Evolutionary conservation across 2,329 filamentous ascomycete species (phyloP), one percentile per base, ranked within the genome.

Genomic region (Fusarium denticulatum): DNA sequence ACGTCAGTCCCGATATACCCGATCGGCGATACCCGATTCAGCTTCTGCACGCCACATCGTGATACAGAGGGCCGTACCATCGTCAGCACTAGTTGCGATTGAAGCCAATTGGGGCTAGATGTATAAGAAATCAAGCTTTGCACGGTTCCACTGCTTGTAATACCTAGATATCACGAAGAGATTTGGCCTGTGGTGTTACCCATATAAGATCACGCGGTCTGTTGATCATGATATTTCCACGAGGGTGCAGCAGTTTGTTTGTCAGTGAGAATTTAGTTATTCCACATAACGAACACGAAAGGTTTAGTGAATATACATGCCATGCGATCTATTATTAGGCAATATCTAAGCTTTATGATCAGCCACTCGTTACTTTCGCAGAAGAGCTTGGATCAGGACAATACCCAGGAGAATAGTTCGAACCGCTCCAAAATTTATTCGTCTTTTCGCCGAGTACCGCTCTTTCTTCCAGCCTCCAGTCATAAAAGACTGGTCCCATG

Each of bases 111-210:
- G 20, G 5, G 6, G 14, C 6, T 5, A 30, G 15, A 13, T 1
- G 3, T n/a, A 4, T 7, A 2, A 18, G 2, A 14, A 40, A 14
- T 16, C 15, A 40, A 30, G 20, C 34, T 40, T 40, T 28, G 3
- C 0, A 1, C 15, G n/a, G 34, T 40, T n/a, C 8, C 50, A 40
- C 20, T n/a, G 34, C 11, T 13, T 28, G 20, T 0, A 12, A 3
- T 22, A 0, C 0, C 6, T 37, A 12, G 3, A 3, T 9, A 11
- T 22, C 16, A 26, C 13, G 32, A 26, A 20, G 9, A 12, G 1
- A 4, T 4, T 22, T 7, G 6, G 20, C 3, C 10, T 18, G 6
- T 18, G 0, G 14, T 28, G 50, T 28, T 55, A n/a, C 34, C 3
- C 8, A 5, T 9, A 9, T 13, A 1, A 10, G 4, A n/a, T 55